phyloP scores from a whole-genome alignment of 176 grass and related monocot species.

The Triticum turgidum region DNA sequence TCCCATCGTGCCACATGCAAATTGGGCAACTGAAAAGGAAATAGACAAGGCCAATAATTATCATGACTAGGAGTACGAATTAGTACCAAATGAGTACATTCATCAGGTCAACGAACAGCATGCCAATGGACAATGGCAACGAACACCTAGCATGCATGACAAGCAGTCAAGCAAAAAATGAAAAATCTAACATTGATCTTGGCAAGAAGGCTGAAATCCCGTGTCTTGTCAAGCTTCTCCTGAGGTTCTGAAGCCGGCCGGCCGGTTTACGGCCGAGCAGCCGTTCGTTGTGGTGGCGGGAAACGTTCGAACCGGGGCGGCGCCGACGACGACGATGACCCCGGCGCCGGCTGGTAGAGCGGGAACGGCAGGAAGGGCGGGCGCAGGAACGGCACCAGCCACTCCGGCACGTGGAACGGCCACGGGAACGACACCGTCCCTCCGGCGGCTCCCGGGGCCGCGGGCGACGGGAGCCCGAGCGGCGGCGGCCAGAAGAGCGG shows the following conservation, averaged over 20 bases:
- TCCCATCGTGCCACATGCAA: background rate
- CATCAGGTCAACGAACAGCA: constrained; percentile 16
- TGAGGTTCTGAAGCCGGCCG: background rate
- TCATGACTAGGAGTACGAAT: background rate
- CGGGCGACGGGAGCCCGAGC: constrained; percentile 35
- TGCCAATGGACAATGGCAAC: background rate
- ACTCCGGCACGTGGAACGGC: constrained; percentile 63
- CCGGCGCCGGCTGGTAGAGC: constrained; percentile 48
- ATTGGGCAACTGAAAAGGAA: background rate
- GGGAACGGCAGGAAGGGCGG: constrained; percentile 76
- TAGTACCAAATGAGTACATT: background rate
- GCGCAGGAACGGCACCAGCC: constrained; percentile 67
- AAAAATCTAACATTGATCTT: constrained; percentile 11
- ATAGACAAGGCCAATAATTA: background rate
- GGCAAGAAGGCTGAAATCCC: constrained; percentile 28
- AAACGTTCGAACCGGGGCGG: constrained; percentile 62
- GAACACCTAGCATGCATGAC: background rate
- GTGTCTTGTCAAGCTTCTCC: constrained; percentile 7
- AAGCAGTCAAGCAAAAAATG: background rate
- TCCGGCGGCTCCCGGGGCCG: background rate
- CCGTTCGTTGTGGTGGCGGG: constrained; percentile 25
- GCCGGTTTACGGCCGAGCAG: constrained; percentile 14
- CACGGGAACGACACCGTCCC: constrained; percentile 60
- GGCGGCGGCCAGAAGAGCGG: constrained; percentile 78
- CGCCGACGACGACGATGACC: constrained; percentile 14